Conservation (phyloP, 1,284 basidiomycete species). For the Ustilago loliicola region DNA sequence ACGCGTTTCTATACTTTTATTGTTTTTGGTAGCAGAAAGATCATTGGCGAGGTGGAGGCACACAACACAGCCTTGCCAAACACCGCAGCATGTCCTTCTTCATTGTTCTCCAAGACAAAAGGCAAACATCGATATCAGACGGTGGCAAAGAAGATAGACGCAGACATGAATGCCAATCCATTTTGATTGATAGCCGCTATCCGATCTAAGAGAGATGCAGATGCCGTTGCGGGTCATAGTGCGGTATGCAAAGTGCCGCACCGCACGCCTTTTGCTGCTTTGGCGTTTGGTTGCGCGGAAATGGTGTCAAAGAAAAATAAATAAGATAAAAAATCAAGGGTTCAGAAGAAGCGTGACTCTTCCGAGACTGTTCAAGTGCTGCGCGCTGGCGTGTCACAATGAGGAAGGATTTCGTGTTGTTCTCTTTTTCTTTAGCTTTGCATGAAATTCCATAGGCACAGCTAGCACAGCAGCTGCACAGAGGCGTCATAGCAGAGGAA, state of each 20-base stretch:
- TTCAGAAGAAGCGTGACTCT: neutral
- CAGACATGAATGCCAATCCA: slow-evolving; percentile 1
- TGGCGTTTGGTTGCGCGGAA: neutral
- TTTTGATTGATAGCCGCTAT: neutral
- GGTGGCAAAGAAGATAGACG: neutral
- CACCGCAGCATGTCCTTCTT: neutral
- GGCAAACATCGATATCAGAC: neutral
- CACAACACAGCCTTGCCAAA: slow-evolving; percentile 1
- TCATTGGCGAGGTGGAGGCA: slow-evolving; percentile 2
- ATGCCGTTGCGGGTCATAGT: neutral
- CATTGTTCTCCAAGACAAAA: neutral
- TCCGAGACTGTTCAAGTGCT: slow-evolving; percentile 1
- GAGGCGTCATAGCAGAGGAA: neutral
- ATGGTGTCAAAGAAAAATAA: neutral
- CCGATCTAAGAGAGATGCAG: slow-evolving; percentile 7
- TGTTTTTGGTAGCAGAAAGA: neutral
- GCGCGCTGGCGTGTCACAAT: neutral
- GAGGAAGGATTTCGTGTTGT: neutral
- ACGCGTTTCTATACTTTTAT: neutral
- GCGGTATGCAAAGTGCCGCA: slow-evolving; percentile 3
- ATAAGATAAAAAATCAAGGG: neutral
- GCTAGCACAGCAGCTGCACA: too few relatives aligned
- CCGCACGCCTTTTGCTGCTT: neutral
- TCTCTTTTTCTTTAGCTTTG: slow-evolving; percentile 1
- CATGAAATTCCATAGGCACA: neutral